These are phyloP conservation scores for Boletus rubropictus DNA, from an alignment of 768 basidiomycete species.

Conservation along the genomic window DNA sequence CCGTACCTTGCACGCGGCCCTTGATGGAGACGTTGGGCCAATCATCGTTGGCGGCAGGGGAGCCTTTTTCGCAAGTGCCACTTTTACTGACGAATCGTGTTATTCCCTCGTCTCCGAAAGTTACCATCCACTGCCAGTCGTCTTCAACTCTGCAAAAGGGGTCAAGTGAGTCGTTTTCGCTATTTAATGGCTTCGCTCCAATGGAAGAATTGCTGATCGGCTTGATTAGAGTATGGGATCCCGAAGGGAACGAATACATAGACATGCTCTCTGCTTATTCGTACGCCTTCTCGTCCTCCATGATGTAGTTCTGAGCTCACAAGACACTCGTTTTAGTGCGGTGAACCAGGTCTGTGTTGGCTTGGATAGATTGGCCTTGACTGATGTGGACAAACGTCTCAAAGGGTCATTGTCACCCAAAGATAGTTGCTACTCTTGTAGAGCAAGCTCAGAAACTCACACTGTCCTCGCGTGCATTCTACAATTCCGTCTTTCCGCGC, in stretches of 20 bases:
- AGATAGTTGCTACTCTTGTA: conserved; percentile 73
- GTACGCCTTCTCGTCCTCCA: conserved; percentile 40
- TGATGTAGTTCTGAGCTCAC: conserved; percentile 4
- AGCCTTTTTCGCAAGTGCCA: conserved; percentile 8
- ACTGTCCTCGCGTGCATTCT: conserved; percentile 92
- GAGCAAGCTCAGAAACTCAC: conserved; percentile 88
- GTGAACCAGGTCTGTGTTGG: conserved; percentile 69
- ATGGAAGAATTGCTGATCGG: background rate
- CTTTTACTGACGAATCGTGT: conserved; percentile 30
- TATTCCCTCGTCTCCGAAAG: conserved; percentile 52
- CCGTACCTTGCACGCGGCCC: conserved; percentile 18
- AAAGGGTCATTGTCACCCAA: conserved; percentile 87
- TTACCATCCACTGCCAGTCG: conserved; percentile 93
- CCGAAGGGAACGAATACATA: conserved; percentile 92
- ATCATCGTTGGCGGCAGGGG: conserved; percentile 6
- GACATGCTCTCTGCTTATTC: conserved; percentile 98
- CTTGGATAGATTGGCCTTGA: conserved; percentile 6
- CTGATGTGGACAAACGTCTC: conserved; percentile 16
- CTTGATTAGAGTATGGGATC: conserved; percentile 73
- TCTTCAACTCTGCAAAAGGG: conserved; percentile 86
- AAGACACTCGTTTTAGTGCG: conserved; percentile 42
- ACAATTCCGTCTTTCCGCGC: conserved; percentile 85
- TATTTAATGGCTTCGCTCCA: conserved; percentile 8
- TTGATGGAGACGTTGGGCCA: conserved; percentile 8
- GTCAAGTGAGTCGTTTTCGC: conserved; percentile 69